phyloP scores from a whole-genome alignment of 139 green algal genomes.

The Closterium sp. region DNA sequence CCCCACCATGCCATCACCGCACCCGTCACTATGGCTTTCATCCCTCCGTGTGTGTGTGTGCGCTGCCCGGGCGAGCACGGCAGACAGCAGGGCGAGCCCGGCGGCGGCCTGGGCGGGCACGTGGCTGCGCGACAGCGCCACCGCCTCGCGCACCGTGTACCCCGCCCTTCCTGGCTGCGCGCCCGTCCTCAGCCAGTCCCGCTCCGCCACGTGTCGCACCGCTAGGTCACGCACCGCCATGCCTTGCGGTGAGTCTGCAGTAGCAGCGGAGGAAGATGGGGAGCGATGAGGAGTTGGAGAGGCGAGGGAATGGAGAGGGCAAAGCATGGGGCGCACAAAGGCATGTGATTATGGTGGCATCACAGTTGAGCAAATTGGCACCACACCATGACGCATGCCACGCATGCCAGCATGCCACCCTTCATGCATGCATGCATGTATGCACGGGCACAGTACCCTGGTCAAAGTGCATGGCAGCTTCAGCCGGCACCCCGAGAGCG shows the following conservation, averaged over 20 bases:
- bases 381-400: background rate
- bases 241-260: background rate
- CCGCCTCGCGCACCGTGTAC: constrained; percentile 43
- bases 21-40: background rate
- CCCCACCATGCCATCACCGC: background rate
- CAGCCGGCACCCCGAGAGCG: background rate
- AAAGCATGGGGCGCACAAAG: background rate
- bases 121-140: constrained; percentile 17
- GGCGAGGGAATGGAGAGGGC: background rate
- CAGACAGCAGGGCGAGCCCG: constrained; percentile 5
- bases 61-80: background rate
- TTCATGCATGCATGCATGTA: background rate
- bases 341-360: background rate
- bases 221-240: constrained; percentile 2
- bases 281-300: background rate
- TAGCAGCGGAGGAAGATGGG: background rate
- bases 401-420: background rate
- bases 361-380: background rate
- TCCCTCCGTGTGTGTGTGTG: background rate
- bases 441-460: background rate
- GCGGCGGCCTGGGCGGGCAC: constrained; percentile 2
- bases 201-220: constrained; percentile 29
- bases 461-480: constrained; percentile 5
- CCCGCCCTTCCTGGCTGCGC: constrained; percentile 19
- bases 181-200: constrained; percentile 34